Evolutionary conservation across 805 yeast species (phyloP), one percentile per base, ranked within the genome.

Genomic region (Candida ascalaphidarum): DNA sequence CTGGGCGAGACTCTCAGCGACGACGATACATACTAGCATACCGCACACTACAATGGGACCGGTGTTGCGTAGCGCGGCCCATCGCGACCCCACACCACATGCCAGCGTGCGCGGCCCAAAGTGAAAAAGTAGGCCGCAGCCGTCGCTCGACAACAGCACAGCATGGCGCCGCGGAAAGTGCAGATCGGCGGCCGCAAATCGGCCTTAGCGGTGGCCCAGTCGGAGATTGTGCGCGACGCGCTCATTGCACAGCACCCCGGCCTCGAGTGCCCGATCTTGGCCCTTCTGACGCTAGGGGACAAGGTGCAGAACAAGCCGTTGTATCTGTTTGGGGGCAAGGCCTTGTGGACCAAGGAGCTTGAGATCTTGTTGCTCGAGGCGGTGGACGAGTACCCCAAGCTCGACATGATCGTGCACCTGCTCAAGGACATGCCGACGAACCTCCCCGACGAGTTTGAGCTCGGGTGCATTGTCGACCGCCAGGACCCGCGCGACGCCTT

Each of bases 401-500:
- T 89, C 27, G 96, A 92, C 51, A 61, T 89, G 56, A 80, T 92
- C 48, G 97, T 89, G 21, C 97, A 92, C 52, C 83, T 95, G 3
- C 65, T 92, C 41, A 92, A 92, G 53, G 97, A 88, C 57, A 69
- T 75, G 74, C 98, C 98, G 21, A 92, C 98, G 1, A 58, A 71
- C 30, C 61, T 92, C 39, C 97, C 97, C 1, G 86, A 81, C 14
- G 94, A 83, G 29, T 92, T 88, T 43, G 86, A 79, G 48, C 55
- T 92, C 24, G 97, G 96, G 11, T 83, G 95, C 43, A 77, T 92
- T 32, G 68, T 85, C 26, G 66, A 77, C 49, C 70, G 98, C 47
- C 89, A 81, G 49, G 96, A 89, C 48, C 96, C 97, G 10, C 71
- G 94, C 32, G 98, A 92, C 55, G 96, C 95, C 9, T 61, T 89